These are phyloP conservation scores for Chalciporus chontae DNA, from an alignment of 768 basidiomycete species.

Conservation along the genomic window DNA sequence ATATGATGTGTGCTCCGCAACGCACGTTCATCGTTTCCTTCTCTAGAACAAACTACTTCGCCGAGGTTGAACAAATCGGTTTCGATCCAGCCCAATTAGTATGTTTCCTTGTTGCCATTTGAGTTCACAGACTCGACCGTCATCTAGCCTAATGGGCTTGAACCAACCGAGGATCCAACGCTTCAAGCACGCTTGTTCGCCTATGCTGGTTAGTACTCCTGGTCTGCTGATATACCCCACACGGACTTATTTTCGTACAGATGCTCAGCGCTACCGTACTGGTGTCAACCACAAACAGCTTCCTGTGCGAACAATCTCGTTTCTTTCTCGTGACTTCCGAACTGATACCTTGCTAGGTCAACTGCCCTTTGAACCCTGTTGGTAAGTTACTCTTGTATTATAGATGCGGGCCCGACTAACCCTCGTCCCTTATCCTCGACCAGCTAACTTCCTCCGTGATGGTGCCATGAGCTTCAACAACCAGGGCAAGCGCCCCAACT, in stretches of 20 bases:
- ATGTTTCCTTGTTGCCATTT: neutral
- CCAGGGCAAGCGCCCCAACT: constrained; percentile 39
- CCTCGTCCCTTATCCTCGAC: neutral
- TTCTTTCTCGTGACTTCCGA: neutral
- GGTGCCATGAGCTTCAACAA: constrained; percentile 36
- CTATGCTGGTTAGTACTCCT: constrained; percentile 40
- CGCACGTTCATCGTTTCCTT: neutral
- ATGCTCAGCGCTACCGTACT: constrained; percentile 38
- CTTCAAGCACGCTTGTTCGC: constrained; percentile 57
- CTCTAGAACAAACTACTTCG: constrained; percentile 27
- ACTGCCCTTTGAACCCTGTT: constrained; percentile 37
- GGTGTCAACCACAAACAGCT: constrained; percentile 39
- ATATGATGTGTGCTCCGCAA: neutral
- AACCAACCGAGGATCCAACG: constrained; percentile 54
- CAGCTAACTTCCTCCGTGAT: constrained; percentile 40
- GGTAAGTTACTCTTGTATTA: constrained; percentile 20
- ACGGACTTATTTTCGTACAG: constrained; percentile 9
- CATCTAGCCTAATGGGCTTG: constrained; percentile 32
- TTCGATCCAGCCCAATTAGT: constrained; percentile 52
- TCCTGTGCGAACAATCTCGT: constrained; percentile 20
- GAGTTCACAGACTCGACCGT: neutral
- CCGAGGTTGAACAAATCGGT: constrained; percentile 41
- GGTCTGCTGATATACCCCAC: neutral
- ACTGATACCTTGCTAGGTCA: constrained; percentile 21
- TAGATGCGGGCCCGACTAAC: neutral